Conservation (phyloP, 164 flowering plant species). For the Tetrastigma voinierianum region DNA sequence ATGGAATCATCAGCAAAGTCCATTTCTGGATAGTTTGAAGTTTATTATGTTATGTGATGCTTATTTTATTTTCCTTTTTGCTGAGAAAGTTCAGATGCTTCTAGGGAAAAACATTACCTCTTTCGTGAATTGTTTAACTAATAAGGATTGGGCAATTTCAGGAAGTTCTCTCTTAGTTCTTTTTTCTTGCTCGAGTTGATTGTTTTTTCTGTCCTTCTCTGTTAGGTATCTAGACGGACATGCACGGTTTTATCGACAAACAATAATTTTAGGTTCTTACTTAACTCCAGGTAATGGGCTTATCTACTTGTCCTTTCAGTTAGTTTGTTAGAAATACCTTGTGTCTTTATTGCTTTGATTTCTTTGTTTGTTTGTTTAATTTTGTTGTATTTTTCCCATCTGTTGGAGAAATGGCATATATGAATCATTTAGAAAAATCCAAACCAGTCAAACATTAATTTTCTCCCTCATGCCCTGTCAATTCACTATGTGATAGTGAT, state of each 20-base stretch:
- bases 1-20: no score
- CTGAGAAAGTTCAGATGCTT: no score
- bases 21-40: no score
- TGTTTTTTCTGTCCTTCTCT: neutral
- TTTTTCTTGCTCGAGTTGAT: no score
- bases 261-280: constrained; percentile 70
- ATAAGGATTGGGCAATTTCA: no score
- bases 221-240: constrained; percentile 80
- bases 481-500: neutral
- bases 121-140: no score
- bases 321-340: neutral
- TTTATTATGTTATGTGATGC: no score
- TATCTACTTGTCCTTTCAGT: neutral
- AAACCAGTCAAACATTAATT: neutral
- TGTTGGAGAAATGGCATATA: neutral
- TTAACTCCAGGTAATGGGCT: constrained; percentile 66
- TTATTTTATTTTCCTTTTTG: no score
- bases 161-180: no score
- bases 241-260: constrained; percentile 78
- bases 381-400: neutral
- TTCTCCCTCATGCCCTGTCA: neutral
- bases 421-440: neutral
- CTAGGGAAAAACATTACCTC: no score
- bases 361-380: neutral
- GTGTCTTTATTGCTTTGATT: neutral